phyloP scores from a whole-genome alignment of 306 rosid species.

The Styphnolobium japonicum region DNA sequence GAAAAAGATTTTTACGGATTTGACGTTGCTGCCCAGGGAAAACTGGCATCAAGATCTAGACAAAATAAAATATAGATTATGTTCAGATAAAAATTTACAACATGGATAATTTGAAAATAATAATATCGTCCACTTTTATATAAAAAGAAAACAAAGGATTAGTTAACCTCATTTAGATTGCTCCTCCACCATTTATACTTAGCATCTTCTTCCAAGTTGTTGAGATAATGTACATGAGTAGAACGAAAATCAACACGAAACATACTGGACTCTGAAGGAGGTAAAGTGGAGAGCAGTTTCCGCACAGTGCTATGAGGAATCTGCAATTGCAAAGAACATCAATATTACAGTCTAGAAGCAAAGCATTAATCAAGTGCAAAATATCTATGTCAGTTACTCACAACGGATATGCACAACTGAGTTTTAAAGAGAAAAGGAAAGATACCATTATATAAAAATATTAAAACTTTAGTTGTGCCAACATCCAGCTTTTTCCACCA shows the following conservation, averaged over 20 bases:
- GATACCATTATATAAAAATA: neutral
- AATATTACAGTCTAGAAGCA: constrained; percentile 16
- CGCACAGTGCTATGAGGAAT: constrained; percentile 64
- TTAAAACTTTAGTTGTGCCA: neutral
- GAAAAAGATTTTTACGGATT: constrained; percentile 92
- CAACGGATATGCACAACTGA: neutral
- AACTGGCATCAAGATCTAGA: constrained; percentile 94
- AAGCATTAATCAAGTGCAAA: constrained; percentile 12
- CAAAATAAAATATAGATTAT: neutral
- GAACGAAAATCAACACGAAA: constrained; percentile 95
- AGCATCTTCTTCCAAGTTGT: constrained; percentile 93
- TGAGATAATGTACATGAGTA: constrained; percentile 79
- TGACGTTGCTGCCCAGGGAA: constrained; percentile 96
- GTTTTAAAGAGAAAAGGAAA: neutral
- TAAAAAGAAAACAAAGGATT: constrained; percentile 16
- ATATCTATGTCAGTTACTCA: neutral
- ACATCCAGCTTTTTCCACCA: constrained; percentile 7
- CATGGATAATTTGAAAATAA: constrained; percentile 12
- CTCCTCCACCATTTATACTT: constrained; percentile 85
- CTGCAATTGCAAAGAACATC: constrained; percentile 47
- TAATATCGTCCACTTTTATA: neutral
- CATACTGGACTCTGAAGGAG: constrained; percentile 77
- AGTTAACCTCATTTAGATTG: constrained; percentile 76
- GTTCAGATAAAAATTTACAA: neutral
- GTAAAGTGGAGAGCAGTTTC: constrained; percentile 74